Base-by-base conservation (phyloP, 176 grass and related monocot genomes). In the Aechmea fasciata region DNA sequence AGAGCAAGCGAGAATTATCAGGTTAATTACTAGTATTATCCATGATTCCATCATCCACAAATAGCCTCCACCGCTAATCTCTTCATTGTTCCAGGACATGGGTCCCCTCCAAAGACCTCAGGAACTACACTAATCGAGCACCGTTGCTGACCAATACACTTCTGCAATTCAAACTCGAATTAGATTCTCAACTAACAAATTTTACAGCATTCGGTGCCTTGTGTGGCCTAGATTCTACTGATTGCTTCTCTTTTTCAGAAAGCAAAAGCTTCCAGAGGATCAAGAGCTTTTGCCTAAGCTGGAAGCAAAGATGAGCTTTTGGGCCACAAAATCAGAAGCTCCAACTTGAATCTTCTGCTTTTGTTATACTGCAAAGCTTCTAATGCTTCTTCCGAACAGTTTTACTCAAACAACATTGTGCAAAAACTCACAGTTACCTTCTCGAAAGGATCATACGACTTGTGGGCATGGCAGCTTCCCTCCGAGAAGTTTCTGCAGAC, bases 371-470 rank as follows among this genome's bases (percentile, higher is more conserved):
- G 33, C 33, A 41, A 41, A 41, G 33, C 33, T 7, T 41, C 33
- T 41, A 41, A 0, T 41, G 33, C 33, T 41, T 41, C 33, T 7
- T 41, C 33, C 33, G 33, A 41, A 41, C 33, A 41, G 33, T 41
- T 41, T 7, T 41, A 41, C 33, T 41, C 33, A 7, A 7, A 41
- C 33, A 41, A 7, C 33, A 41, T 41, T 41, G 33, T 41, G 33
- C 33, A 41, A 7, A 41, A 41, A 41, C 33, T 41, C 33, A 41
- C 33, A 41, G 33, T 90, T 90, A 99, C 94, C 94, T 93, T 87
- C 87, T 86, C 62, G 71, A 99, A 99, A 87, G 86, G 80, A 68
- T 93, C 79, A 10, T 90, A 99, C 14, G 94, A 99, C 72, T 99
- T 85, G 68, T 90, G 89, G 19, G 94, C 94, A 82, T 99, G 94